A percentile compares a stretch with the other conserved stretches of the same genome.
Conservation (phyloP, 2,329 filamentous ascomycete genomes). For the Beauveria brongniartii region DNA sequence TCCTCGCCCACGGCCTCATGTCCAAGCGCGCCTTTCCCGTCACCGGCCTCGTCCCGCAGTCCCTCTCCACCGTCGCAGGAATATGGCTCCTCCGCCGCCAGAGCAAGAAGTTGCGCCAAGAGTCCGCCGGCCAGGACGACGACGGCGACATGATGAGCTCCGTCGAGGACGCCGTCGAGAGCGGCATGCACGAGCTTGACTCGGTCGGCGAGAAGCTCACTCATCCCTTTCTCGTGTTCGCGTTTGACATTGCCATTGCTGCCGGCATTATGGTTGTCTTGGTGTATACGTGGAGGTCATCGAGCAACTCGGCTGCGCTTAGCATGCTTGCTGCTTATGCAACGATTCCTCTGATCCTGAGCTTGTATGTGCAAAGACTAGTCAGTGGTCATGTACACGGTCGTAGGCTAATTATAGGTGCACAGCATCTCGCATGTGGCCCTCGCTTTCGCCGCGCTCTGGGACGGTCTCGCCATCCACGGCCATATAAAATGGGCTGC, state of each 20-base stretch:
- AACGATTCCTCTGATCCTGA: conserved; percentile 32
- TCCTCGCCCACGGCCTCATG: conserved; percentile 49
- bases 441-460: conserved; percentile 29
- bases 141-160: conserved; percentile 1
- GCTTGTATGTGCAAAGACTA: conserved; percentile 26
- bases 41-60: conserved; percentile 31
- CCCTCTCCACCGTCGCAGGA: conserved; percentile 25
- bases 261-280: conserved; percentile 30
- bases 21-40: conserved; percentile 48
- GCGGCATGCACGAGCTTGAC: conserved; percentile 1
- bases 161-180: conserved; percentile 10
- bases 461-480: conserved; percentile 32
- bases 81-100: conserved; percentile 17
- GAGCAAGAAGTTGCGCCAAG: neutral
- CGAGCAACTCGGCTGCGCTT: conserved; percentile 20
- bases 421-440: conserved; percentile 29
- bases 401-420: neutral
- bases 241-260: conserved; percentile 28
- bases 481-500: conserved; percentile 30
- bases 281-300: conserved; percentile 32
- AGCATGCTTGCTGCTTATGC: conserved; percentile 35
- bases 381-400: neutral
- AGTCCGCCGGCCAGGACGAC: neutral
- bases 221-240: conserved; percentile 30
- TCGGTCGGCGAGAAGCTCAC: conserved; percentile 12